These are phyloP conservation scores for Wickerhamomyces ciferrii DNA, from an alignment of 805 yeast genomes.

Conservation along the genomic window DNA sequence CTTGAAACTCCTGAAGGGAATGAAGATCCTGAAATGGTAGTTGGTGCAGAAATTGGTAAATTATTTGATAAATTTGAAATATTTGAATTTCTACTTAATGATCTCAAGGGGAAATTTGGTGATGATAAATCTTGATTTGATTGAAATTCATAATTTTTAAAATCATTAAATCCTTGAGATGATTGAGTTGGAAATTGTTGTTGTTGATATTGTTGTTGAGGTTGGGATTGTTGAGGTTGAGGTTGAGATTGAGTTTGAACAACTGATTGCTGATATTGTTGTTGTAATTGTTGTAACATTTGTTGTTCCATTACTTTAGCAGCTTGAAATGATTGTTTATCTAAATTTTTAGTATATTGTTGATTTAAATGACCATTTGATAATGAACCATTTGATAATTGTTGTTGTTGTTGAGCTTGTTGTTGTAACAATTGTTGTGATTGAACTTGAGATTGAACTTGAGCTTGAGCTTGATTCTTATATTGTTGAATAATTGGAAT, in stretches of 20 bases:
- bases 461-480: neutral
- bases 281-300: neutral
- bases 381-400: too few species aligned
- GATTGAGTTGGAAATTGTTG: constrained; percentile 1
- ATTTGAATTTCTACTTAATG: too few species aligned
- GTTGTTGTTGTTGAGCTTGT: constrained; percentile 1
- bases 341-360: neutral
- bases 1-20: neutral
- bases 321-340: neutral
- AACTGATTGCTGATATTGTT: constrained; percentile 1
- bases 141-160: constrained; percentile 9
- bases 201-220: constrained; percentile 18
- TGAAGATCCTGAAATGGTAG: neutral
- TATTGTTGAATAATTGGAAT: constrained; percentile 1
- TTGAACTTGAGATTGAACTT: neutral
- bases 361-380: neutral
- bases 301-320: neutral
- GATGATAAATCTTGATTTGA: constrained; percentile 10
- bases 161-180: neutral
- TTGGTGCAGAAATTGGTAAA: constrained; percentile 8
- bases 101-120: constrained; percentile 9
- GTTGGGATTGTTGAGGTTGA: constrained; percentile 2
- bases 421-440: neutral
- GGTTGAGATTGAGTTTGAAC: constrained; percentile 4
- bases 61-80: too few species aligned